Percentiles rank a stretch among this genome's conserved stretches.
phyloP scores from a whole-genome alignment of 2,329 filamentous ascomycete species.

The Lachnellula hyalina region DNA sequence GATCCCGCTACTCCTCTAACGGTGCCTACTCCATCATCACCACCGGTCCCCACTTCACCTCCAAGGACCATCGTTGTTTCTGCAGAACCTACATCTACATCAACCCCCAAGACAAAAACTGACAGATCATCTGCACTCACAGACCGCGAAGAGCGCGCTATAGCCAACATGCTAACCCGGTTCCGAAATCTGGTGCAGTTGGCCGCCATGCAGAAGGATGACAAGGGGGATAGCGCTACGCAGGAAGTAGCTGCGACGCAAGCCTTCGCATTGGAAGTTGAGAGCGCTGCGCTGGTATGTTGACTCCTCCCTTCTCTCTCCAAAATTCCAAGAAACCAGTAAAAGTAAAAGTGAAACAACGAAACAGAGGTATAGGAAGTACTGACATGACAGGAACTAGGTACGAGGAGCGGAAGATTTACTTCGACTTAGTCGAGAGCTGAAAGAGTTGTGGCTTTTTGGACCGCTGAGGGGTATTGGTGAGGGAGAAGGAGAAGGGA shows the following conservation, averaged over 20 bases:
- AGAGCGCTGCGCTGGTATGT: conserved; percentile 29
- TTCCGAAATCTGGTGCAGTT: conserved; percentile 39
- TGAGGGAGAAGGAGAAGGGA: conserved; percentile 36
- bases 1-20: too few relatives aligned
- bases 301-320: background rate
- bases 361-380: background rate
- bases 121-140: conserved; percentile 15
- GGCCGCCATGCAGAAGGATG: conserved; percentile 20
- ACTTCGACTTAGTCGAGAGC: conserved; percentile 41
- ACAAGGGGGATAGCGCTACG: conserved; percentile 25
- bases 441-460: conserved; percentile 46
- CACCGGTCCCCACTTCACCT: background rate
- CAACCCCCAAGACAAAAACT: background rate
- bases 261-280: conserved; percentile 30
- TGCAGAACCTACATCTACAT: background rate
- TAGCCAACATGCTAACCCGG: conserved; percentile 41
- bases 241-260: conserved; percentile 29
- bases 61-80: background rate
- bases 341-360: background rate
- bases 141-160: conserved; percentile 43
- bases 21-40: too few relatives aligned
- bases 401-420: conserved; percentile 37
- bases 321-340: background rate
- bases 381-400: conserved; percentile 12
- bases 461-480: conserved; percentile 41